Base-by-base conservation (phyloP, 2,329 filamentous ascomycete genomes). In the Neofusicoccum umdonicola region DNA sequence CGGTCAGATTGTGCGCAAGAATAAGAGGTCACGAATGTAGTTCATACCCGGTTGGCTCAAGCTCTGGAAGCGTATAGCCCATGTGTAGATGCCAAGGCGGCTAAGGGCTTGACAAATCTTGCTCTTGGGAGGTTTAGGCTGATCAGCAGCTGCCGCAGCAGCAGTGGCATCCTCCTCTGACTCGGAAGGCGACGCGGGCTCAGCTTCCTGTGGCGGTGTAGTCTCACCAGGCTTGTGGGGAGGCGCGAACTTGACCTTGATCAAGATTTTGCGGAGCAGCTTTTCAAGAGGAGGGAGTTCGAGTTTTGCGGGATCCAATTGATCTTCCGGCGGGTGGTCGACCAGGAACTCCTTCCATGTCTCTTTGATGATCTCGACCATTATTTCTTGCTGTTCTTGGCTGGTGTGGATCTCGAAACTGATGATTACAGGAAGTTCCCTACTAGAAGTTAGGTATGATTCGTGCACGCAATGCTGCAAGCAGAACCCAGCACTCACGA, bases 351-450 rank as follows among this genome's bases (percentile, higher is more conserved):
- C 88, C 45, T 84, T 85, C 93, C 93, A 99, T 68, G 91, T 90
- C 69, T 97, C 88, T 68, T 88, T 88, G 90, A 99, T 97, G 68
- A 98, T 96, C 64, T 91, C 86, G 11, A 97, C 93, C 91, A 98
- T 97, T 58, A 90, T 85, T 68, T 92, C 88, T 76, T 99, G 95
- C 76, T 98, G 94, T 62, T 91, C 87, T 1, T 84, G 80, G 66
- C 89, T 87, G 13, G 92, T 90, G 76, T 98, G 94, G 0, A 98
- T 91, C 77, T 99, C 95, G 5, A 98, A 83, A 74, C 93, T 97
- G 68, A 98, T 87, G 65, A 98, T 96, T 44, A 99, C 81, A 0
- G 95, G 95, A 19, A 97, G 81, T 61, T 90, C 85, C 73, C 63
- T 64, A 37, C 6, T 8, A 5, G 12, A 17, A 42, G 34, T 64